Evolutionary conservation across 257 asterid genomes (phyloP).

Genomic region (Gardenia jasminoides): DNA sequence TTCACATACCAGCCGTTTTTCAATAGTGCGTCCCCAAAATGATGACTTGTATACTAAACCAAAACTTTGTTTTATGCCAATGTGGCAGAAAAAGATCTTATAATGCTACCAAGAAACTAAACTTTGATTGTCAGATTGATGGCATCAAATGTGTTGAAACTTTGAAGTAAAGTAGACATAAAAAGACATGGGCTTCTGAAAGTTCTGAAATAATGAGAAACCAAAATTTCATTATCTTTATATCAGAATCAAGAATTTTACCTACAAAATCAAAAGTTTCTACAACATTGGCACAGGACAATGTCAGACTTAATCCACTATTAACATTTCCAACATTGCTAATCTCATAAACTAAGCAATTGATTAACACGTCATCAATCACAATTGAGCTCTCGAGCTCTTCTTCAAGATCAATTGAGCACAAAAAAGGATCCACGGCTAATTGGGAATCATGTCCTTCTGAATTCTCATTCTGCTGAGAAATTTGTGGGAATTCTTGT

Average conservation of each 20-base stretch:
- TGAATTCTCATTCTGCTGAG: background rate
- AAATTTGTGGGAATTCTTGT: conserved; percentile 29
- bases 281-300: conserved; percentile 17
- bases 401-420: conserved; percentile 21
- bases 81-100: background rate
- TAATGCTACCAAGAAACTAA: background rate
- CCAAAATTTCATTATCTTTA: conserved; percentile 23
- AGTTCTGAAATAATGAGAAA: conserved; percentile 2
- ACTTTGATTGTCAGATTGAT: background rate
- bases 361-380: conserved; percentile 26
- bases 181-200: background rate
- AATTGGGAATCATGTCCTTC: conserved; percentile 19
- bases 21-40: no score
- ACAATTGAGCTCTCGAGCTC: conserved; percentile 21
- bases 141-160: background rate
- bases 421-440: conserved; percentile 15
- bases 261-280: conserved; percentile 19
- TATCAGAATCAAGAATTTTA: conserved; percentile 14
- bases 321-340: conserved; percentile 14
- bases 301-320: conserved; percentile 12
- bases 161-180: background rate
- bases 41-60: no score
- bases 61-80: no score
- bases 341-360: conserved; percentile 32
- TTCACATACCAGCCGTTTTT: no score